A percentile compares a stretch with the other conserved stretches of the same genome.
These are phyloP conservation scores for Phylloporus sp. DNA, from an alignment of 768 basidiomycete species.

Conservation along the genomic window DNA sequence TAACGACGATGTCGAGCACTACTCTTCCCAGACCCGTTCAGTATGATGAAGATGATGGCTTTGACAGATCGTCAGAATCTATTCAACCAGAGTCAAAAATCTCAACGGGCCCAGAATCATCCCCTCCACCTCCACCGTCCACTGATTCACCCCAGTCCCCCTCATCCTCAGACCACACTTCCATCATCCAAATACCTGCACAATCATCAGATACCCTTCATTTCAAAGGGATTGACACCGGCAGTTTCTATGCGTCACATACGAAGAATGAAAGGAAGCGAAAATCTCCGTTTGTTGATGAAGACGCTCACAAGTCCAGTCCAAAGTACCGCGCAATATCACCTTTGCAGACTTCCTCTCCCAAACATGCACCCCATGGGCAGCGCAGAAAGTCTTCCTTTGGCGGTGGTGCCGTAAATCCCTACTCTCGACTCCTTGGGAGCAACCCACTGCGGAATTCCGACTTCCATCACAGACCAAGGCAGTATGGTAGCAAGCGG, in stretches of 20 bases:
- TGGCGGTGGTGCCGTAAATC: conserved; percentile 30
- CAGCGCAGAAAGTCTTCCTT: conserved; percentile 29
- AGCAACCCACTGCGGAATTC: conserved; percentile 32
- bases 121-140: conserved; percentile 30
- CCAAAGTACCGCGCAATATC: conserved; percentile 18
- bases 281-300: conserved; percentile 34
- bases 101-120: conserved; percentile 20
- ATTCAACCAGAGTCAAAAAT: conserved; percentile 15
- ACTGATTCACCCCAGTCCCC: conserved; percentile 31
- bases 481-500: conserved; percentile 31
- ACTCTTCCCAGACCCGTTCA: conserved; percentile 37
- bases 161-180: conserved; percentile 27
- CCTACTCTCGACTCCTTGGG: conserved; percentile 32
- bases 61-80: conserved; percentile 22
- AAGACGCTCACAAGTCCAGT: conserved; percentile 22
- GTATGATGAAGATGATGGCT: conserved; percentile 40
- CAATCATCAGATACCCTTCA: conserved; percentile 17
- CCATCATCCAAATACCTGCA: conserved; percentile 16
- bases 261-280: conserved; percentile 34
- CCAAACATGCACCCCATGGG: conserved; percentile 18
- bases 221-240: conserved; percentile 29
- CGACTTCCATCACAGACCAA: conserved; percentile 19
- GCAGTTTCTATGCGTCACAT: conserved; percentile 35
- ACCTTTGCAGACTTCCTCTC: conserved; percentile 20
- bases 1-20: conserved; percentile 25